Evolutionary conservation across 345 rosid genomes (phyloP).

Genomic region (Clausena lansium): DNA sequence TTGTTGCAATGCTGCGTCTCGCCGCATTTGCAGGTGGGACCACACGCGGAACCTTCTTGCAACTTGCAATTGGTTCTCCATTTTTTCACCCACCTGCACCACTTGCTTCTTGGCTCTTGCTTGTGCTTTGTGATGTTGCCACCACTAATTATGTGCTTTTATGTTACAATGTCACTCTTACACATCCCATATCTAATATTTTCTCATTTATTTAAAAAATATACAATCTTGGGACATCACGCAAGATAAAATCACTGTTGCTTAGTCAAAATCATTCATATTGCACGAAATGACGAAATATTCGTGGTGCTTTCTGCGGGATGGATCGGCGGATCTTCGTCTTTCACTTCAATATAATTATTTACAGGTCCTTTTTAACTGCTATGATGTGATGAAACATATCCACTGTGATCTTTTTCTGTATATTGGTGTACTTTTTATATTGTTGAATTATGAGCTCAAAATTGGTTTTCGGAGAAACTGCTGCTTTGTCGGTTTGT

Average conservation of each 20-base stretch:
- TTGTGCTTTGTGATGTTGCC: background rate
- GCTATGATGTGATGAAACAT: background rate
- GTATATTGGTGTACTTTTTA: fast-evolving
- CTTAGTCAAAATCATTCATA: background rate
- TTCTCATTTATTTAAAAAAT: background rate
- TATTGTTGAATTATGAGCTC: too few relatives aligned
- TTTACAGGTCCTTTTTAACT: background rate
- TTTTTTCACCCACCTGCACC: background rate
- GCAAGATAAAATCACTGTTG: background rate
- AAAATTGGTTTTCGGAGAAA: too few relatives aligned
- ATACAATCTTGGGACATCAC: background rate
- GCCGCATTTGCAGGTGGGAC: constrained; percentile 41
- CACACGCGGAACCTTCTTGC: constrained; percentile 25
- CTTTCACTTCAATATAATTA: background rate
- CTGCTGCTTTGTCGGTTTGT: too few relatives aligned
- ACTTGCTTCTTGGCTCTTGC: background rate
- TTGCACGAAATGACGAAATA: background rate
- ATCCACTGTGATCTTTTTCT: background rate
- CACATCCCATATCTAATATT: background rate
- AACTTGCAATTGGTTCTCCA: background rate
- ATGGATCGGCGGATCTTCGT: background rate
- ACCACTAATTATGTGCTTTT: background rate
- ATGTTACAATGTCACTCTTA: background rate
- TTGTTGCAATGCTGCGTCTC: constrained; percentile 31
- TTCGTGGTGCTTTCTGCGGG: background rate